These are phyloP conservation scores for Neurospora sp. DNA, from an alignment of 495 filamentous ascomycete species.

Conservation along the genomic window DNA sequence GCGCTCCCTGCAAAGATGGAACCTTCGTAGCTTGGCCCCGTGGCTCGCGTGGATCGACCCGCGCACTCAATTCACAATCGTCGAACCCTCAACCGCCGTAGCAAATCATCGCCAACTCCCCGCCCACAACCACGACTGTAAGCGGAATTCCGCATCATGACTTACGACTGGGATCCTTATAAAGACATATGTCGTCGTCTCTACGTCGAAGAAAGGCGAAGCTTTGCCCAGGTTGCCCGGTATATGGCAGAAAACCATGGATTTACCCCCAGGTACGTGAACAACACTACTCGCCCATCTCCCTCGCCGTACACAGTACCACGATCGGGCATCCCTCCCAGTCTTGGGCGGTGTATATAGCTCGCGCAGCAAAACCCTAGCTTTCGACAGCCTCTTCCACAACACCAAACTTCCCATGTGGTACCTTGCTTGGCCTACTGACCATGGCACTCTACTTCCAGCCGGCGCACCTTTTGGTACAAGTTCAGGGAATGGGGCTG, in stretches of 20 bases:
- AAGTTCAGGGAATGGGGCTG: slow-evolving; percentile 74
- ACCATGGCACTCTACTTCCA: slow-evolving; percentile 20
- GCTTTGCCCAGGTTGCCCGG: slow-evolving; percentile 58
- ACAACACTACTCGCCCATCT: not conserved
- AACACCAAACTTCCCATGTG: not conserved
- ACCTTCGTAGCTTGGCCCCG: not conserved
- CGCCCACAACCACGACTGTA: not conserved
- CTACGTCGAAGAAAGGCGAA: slow-evolving; percentile 64
- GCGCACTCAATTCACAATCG: not conserved
- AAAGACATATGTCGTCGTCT: slow-evolving; percentile 57
- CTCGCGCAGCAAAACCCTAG: not conserved
- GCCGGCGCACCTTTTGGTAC: slow-evolving; percentile 62
- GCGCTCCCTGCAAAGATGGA: not conserved
- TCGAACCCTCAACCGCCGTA: not conserved
- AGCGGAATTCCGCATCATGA: slow-evolving; percentile 36
- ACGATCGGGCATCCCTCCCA: slow-evolving; percentile 5
- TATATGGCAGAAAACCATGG: slow-evolving; percentile 49
- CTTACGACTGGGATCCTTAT: slow-evolving; percentile 67
- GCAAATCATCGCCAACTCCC: not conserved
- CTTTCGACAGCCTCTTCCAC: not conserved
- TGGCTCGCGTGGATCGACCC: not conserved
- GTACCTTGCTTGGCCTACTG: slow-evolving; percentile 5
- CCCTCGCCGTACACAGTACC: slow-evolving; percentile 9
- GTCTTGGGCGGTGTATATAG: not conserved
- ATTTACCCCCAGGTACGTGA: slow-evolving; percentile 54